These are phyloP conservation scores for Alternaria incomplexa DNA, from an alignment of 2,329 filamentous ascomycete genomes.

Conservation along the genomic window DNA sequence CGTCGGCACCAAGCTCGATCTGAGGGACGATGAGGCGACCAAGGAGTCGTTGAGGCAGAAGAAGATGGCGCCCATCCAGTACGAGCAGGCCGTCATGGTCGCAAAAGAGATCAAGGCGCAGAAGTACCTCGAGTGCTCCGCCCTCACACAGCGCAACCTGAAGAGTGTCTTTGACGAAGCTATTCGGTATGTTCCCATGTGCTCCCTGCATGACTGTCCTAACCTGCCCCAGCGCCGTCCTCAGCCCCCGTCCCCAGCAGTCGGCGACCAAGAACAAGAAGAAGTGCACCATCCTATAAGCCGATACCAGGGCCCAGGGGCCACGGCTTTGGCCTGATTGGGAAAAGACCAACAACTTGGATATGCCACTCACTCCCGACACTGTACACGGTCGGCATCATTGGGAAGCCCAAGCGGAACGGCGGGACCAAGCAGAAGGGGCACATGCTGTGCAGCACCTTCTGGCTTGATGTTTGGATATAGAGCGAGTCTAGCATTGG, in stretches of 20 bases:
- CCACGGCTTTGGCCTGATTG: conserved; percentile 27
- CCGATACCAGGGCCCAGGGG: background rate
- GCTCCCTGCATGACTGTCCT: conserved; percentile 7
- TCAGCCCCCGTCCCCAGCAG: conserved; percentile 47
- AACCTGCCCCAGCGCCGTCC: conserved; percentile 44
- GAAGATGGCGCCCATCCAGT: conserved; percentile 96
- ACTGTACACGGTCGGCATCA: conserved; percentile 6
- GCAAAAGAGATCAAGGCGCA: conserved; percentile 94
- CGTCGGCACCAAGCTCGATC: conserved; percentile 94
- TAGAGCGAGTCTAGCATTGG: conserved; percentile 24
- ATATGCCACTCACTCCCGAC: conserved; percentile 19
- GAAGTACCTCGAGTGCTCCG: conserved; percentile 98
- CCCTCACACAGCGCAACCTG: conserved; percentile 91
- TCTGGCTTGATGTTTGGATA: conserved; percentile 23
- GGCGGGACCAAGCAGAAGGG: conserved; percentile 1
- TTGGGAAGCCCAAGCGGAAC: background rate
- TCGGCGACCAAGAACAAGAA: conserved; percentile 33
- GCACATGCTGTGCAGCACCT: conserved; percentile 26
- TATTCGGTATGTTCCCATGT: conserved; percentile 75
- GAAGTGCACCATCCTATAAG: conserved; percentile 40
- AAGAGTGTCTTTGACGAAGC: conserved; percentile 99
- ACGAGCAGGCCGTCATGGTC: conserved; percentile 86
- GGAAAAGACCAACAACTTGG: conserved; percentile 27
- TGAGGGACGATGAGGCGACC: conserved; percentile 86
- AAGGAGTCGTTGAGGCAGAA: conserved; percentile 83